Conservation (phyloP, 2,329 filamentous ascomycete species). For the Xylariales sp. region DNA sequence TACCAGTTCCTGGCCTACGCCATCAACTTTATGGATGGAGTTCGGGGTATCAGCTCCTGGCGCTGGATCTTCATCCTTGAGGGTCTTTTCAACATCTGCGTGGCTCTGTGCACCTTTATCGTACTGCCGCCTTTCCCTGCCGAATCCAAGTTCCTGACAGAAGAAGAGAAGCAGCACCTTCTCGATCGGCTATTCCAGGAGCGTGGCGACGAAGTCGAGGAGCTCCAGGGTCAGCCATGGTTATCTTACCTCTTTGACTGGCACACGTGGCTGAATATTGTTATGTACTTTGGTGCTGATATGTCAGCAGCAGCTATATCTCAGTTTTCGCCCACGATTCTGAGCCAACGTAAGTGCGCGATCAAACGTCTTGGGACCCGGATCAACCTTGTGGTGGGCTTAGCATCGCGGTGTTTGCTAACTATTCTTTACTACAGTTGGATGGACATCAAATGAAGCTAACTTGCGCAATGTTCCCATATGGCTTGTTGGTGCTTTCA, state of each 20-base stretch:
- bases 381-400: no score
- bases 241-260: constrained; percentile 2
- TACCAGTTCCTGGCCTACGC: constrained; percentile 4
- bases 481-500: constrained; percentile 4
- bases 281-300: constrained; percentile 2
- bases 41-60: constrained; percentile 18
- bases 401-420: no score
- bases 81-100: no score
- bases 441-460: no score
- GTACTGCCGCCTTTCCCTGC: constrained; percentile 3
- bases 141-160: constrained; percentile 1
- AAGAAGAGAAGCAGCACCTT: not conserved
- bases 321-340: constrained; percentile 5
- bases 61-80: constrained; percentile 21
- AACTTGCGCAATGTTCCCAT: constrained; percentile 3
- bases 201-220: not conserved
- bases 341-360: no score
- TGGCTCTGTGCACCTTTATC: constrained; percentile 9
- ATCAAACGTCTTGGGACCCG: no score
- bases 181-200: not conserved
- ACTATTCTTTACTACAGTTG: no score
- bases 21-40: constrained; percentile 13
- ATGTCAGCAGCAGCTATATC: constrained; percentile 3
- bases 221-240: constrained; percentile 1
- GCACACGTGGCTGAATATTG: constrained; percentile 5